Conservation (phyloP, 2,329 filamentous ascomycete species). For the Colletotrichum australisinense region DNA sequence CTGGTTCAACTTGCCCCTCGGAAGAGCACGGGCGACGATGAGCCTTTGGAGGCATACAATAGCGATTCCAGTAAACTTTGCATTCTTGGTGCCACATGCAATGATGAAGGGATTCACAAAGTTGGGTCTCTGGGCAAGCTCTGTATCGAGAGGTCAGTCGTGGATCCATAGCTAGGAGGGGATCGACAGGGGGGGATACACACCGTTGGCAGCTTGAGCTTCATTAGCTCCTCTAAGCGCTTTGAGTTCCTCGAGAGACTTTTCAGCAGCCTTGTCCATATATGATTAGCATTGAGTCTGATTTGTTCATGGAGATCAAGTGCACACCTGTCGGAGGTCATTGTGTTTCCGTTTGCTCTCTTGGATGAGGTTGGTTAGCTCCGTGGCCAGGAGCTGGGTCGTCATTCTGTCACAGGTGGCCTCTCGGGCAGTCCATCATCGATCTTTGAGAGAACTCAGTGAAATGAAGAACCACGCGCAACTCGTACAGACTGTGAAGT, state of each 20-base stretch:
- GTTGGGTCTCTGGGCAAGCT: slow-evolving; percentile 82
- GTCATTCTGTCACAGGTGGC: slow-evolving; percentile 73
- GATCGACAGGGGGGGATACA: slow-evolving; percentile 41
- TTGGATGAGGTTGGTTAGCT: slow-evolving; percentile 90
- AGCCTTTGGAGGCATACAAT: slow-evolving; percentile 91
- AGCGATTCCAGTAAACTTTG: slow-evolving; percentile 88
- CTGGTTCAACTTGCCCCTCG: slow-evolving; percentile 82
- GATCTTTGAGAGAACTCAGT: not conserved
- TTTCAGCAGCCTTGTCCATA: slow-evolving; percentile 82
- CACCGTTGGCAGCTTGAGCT: slow-evolving; percentile 78
- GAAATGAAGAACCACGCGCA: not conserved
- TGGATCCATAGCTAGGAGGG: slow-evolving; percentile 36
- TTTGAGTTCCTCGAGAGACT: slow-evolving; percentile 91
- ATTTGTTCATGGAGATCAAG: not conserved
- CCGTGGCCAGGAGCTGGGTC: slow-evolving; percentile 86
- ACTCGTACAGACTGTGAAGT: not conserved
- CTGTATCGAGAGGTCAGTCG: slow-evolving; percentile 57
- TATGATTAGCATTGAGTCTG: slow-evolving; percentile 8
- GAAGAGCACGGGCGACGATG: slow-evolving; percentile 83
- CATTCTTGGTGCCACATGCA: slow-evolving; percentile 89
- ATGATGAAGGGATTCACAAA: slow-evolving; percentile 96
- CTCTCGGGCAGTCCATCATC: slow-evolving; percentile 30
- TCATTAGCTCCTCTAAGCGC: slow-evolving; percentile 79
- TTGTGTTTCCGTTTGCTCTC: slow-evolving; percentile 96
- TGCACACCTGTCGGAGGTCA: slow-evolving; percentile 82